Conservation (phyloP, 495 filamentous ascomycete genomes). For the Xylaria scruposa region DNA sequence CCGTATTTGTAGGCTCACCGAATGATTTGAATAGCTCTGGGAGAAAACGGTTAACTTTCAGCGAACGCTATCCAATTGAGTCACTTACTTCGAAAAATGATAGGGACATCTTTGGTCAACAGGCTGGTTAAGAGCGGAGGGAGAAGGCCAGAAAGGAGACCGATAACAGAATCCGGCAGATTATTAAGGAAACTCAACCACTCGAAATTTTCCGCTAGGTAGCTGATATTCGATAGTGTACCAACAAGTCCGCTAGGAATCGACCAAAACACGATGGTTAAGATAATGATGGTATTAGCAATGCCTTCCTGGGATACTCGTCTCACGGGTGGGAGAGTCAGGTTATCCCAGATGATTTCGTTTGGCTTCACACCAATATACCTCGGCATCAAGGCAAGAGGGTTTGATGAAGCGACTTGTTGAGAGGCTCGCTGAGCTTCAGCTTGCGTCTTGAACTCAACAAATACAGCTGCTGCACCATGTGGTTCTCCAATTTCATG, state of each 20-base stretch:
- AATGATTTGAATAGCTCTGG: constrained; percentile 73
- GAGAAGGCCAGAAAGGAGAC: constrained; percentile 79
- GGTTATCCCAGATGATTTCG: constrained; percentile 84
- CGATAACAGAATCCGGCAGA: constrained; percentile 68
- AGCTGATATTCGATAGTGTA: constrained; percentile 77
- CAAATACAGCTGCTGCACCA: constrained; percentile 67
- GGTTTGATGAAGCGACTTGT: constrained; percentile 77
- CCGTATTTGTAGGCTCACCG: constrained; percentile 73
- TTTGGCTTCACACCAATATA: constrained; percentile 79
- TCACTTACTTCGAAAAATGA: constrained; percentile 71
- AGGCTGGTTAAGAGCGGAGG: constrained; percentile 76
- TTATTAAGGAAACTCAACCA: constrained; percentile 73
- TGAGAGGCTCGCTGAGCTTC: constrained; percentile 86
- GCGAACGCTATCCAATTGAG: background rate
- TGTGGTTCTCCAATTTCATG: constrained; percentile 64
- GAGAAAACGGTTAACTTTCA: constrained; percentile 38
- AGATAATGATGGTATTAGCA: constrained; percentile 68
- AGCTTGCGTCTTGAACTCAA: constrained; percentile 78
- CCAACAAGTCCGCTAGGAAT: constrained; percentile 84
- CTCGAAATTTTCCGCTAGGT: constrained; percentile 62
- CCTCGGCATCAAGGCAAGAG: constrained; percentile 83
- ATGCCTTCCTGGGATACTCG: constrained; percentile 70
- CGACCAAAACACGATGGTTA: constrained; percentile 86
- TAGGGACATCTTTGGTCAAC: constrained; percentile 81
- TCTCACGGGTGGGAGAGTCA: constrained; percentile 83